Evolutionary conservation across 2,329 filamentous ascomycete species (phyloP), one percentile per base, ranked within the genome.

Genomic region (Gaeumannomyces sp.): DNA sequence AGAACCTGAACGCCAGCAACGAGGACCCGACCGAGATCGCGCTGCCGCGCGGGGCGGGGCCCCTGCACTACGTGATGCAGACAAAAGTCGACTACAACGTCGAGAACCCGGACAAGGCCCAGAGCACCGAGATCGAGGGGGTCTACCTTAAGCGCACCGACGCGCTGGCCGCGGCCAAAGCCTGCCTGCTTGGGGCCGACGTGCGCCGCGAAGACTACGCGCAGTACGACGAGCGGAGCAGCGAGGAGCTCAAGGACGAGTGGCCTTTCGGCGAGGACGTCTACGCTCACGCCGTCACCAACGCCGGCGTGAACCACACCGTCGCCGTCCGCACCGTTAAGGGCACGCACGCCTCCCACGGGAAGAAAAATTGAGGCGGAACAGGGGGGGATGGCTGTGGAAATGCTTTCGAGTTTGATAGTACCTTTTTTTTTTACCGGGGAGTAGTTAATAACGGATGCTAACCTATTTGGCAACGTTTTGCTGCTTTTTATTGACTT

Each of bases 241-340:
- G 70, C 29, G 65, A 66, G 28, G 62, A 68, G 28, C 65, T 71
- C 33, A 63, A 62, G 1, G 70, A 67, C 3, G 66, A 77, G 64
- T 80, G 79, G 78, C 78, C 78, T 2, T 82, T 76, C 73, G 79
- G 78, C 6, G 78, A 80, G 22, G 77, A 81, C 29, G 75, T 77
- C 2, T 65, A 79, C 1, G 75, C 78, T 19, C 79, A 80, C 66
- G 79, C 79, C 7, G 77, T 82, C 1, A 73, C 74, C 0, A 70
- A 75, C 59, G 77, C 71, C 10, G 80, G 79, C 0, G 74, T 79
- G 71, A 80, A 80, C 68, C 76, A 73, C 59, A 67, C 71, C 2
- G 72, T 80, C 6, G 70, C 73, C 2, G 73, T 81, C 7, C 76
- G 72, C 67, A 76, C 75, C 6, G 69, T 72, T 5, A 69, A 71